Evolutionary conservation across 2,329 filamentous ascomycete genomes (phyloP).

Genomic region (Beauveria caledonica): DNA sequence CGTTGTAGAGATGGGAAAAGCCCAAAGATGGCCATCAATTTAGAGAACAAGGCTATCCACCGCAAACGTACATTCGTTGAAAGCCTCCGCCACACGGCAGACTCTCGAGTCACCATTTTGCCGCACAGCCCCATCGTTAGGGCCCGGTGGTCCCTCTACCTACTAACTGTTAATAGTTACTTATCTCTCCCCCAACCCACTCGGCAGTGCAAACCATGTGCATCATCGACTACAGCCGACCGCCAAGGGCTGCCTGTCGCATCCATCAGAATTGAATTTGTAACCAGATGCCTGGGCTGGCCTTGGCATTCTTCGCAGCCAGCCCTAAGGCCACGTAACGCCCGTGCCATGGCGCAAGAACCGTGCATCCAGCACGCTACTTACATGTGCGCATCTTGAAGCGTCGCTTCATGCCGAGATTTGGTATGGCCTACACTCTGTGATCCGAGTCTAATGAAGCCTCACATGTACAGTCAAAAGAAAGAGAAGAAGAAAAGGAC

Average conservation of each 20-base stretch:
- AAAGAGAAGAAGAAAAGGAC: not conserved
- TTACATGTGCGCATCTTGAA: not conserved
- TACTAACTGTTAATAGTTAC: not conserved
- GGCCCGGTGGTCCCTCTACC: not conserved
- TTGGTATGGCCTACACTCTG: not conserved
- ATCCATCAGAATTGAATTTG: not conserved
- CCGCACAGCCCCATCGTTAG: conserved; percentile 3
- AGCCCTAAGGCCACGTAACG: conserved; percentile 6
- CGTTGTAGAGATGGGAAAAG: not conserved
- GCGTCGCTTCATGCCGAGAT: not conserved
- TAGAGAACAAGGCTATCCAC: not conserved
- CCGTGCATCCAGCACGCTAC: not conserved
- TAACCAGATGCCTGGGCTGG: not conserved
- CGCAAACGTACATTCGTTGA: not conserved
- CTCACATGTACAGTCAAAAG: not conserved
- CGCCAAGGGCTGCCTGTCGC: not conserved
- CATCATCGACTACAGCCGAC: not conserved
- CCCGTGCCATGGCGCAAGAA: not conserved
- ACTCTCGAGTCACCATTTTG: not conserved
- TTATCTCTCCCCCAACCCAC: not conserved
- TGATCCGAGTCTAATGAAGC: not conserved
- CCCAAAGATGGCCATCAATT: not conserved
- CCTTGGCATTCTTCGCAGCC: not conserved
- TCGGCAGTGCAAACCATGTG: not conserved
- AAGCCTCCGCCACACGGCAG: conserved; percentile 1